These are phyloP conservation scores for Aspergillus coremiiformis DNA, from an alignment of 495 filamentous ascomycete species.

Conservation along the genomic window DNA sequence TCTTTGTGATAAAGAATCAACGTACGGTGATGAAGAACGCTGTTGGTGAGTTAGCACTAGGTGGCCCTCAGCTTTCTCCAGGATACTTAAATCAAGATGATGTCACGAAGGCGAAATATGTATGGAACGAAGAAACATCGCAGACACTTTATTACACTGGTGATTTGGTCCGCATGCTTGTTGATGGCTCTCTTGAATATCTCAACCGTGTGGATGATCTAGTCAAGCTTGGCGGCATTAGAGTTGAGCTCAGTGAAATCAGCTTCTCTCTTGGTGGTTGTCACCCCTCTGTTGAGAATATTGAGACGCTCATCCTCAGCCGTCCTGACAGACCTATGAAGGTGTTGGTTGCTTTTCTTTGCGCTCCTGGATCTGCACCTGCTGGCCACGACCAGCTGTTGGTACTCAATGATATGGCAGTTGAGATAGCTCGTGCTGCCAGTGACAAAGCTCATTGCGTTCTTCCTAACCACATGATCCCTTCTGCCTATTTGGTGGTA, in stretches of 20 bases:
- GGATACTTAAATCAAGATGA: slow-evolving; percentile 40
- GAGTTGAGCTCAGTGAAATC: slow-evolving; percentile 34
- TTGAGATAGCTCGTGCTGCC: slow-evolving; percentile 19
- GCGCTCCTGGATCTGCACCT: slow-evolving; percentile 12
- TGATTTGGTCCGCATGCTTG: slow-evolving; percentile 40
- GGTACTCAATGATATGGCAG: slow-evolving; percentile 6
- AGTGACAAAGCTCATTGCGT: slow-evolving; percentile 15
- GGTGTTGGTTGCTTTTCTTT: slow-evolving; percentile 30
- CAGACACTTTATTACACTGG: slow-evolving; percentile 44
- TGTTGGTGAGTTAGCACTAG: slow-evolving; percentile 39
- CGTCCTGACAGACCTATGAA: slow-evolving; percentile 26
- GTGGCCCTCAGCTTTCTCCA: slow-evolving; percentile 34
- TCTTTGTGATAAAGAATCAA: slow-evolving; percentile 26
- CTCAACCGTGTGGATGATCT: slow-evolving; percentile 32
- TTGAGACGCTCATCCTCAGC: slow-evolving; percentile 23
- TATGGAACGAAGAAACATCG: slow-evolving; percentile 23
- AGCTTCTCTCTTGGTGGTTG: slow-evolving; percentile 25
- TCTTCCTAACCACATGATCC: slow-evolving; percentile 30
- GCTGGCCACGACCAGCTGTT: slow-evolving; percentile 4
- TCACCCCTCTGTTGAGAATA: slow-evolving; percentile 23
- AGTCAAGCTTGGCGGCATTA: slow-evolving; percentile 32
- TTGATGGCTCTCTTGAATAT: slow-evolving; percentile 39
- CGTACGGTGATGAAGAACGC: slow-evolving; percentile 29
- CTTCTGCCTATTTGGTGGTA: slow-evolving; percentile 25
- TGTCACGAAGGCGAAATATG: slow-evolving; percentile 34